These are phyloP conservation scores for Passalora sequoiae DNA, from an alignment of 2,329 filamentous ascomycete genomes.

Conservation along the genomic window DNA sequence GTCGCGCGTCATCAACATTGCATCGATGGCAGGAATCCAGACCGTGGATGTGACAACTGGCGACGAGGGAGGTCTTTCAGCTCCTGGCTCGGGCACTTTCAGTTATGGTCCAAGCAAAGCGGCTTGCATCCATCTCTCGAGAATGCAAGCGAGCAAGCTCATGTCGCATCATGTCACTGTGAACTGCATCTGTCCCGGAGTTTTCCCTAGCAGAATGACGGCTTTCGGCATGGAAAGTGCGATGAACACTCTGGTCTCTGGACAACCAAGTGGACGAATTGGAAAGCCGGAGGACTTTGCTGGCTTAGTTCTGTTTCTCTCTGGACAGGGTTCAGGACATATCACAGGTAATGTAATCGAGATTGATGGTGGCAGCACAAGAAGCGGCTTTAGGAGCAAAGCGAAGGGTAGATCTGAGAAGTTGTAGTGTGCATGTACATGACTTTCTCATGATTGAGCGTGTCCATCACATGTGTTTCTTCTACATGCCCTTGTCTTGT, in stretches of 20 bases:
- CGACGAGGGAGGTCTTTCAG: conserved; percentile 47
- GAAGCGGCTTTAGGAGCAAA: conserved; percentile 41
- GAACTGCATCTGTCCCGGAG: conserved; percentile 51
- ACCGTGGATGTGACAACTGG: conserved; percentile 45
- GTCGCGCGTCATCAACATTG: conserved; percentile 44
- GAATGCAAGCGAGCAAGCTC: conserved; percentile 51
- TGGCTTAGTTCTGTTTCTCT: conserved; percentile 43
- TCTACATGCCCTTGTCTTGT: no score
- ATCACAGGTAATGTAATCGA: conserved; percentile 47
- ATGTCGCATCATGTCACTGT: conserved; percentile 50
- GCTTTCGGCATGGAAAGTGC: conserved; percentile 45
- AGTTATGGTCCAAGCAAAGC: conserved; percentile 48
- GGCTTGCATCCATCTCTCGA: conserved; percentile 52
- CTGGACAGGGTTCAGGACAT: conserved; percentile 39
- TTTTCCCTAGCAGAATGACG: conserved; percentile 56
- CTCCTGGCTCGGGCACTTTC: conserved; percentile 40
- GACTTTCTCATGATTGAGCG: no score
- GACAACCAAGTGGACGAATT: conserved; percentile 45
- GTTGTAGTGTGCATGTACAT: no score
- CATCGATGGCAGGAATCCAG: conserved; percentile 41
- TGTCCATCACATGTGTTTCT: no score
- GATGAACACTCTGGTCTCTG: conserved; percentile 43
- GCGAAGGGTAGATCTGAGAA: conserved; percentile 20
- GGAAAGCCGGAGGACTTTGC: conserved; percentile 47
- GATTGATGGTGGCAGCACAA: conserved; percentile 44